Conservation (phyloP, 163 green algal species). For the Trebouxia gelatinosa region DNA sequence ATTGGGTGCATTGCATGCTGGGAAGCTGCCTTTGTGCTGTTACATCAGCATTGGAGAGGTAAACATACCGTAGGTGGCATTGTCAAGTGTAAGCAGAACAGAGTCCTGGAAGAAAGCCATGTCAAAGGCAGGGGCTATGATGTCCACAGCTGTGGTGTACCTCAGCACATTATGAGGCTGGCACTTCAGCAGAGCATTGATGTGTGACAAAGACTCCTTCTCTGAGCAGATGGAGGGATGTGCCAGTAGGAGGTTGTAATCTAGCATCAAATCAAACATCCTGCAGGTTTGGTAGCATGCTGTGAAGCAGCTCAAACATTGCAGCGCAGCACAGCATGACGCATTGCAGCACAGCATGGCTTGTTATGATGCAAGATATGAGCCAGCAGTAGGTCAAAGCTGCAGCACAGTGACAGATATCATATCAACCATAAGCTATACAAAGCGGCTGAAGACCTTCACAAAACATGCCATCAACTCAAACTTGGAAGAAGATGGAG, state of each 20-base stretch:
- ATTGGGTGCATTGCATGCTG: too few species aligned
- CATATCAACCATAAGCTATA: too few species aligned
- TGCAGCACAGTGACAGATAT: constrained; percentile 97
- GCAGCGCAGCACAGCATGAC: too few species aligned
- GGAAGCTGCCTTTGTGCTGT: too few species aligned
- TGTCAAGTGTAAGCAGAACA: constrained; percentile 3
- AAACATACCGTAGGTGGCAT: constrained; percentile 10
- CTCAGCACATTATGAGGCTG: constrained; percentile 1
- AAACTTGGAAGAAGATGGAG: too few species aligned
- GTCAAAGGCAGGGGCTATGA: constrained; percentile 9
- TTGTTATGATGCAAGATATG: too few species aligned
- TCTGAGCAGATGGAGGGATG: constrained; percentile 21
- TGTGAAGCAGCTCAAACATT: too few species aligned
- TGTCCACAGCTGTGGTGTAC: constrained; percentile 12
- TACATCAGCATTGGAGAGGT: not conserved
- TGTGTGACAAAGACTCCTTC: not conserved
- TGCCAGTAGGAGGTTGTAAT: not conserved
- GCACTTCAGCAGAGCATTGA: not conserved
- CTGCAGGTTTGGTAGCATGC: too few species aligned
- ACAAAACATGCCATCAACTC: too few species aligned
- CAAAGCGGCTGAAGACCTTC: too few species aligned
- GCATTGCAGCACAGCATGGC: too few species aligned
- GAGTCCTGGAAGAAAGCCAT: constrained; percentile 21
- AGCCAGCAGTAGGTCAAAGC: too few species aligned
- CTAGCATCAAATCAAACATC: constrained; percentile 21